These are phyloP conservation scores for Xylaria cubensis DNA, from an alignment of 495 filamentous ascomycete species.

Conservation along the genomic window DNA sequence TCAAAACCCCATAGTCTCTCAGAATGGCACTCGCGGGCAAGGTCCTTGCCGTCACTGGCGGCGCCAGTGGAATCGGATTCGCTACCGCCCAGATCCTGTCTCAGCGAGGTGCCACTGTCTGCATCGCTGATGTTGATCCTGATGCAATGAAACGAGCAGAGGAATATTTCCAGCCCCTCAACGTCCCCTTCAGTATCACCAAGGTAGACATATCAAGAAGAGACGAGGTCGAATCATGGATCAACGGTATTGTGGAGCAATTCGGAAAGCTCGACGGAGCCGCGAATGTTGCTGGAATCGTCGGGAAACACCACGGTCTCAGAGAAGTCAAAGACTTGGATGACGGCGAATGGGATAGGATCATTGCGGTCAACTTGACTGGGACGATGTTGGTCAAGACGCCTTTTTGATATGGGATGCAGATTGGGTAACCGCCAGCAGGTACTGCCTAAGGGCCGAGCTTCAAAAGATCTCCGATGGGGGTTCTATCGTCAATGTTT, in stretches of 20 bases:
- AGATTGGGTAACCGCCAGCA: constrained; percentile 22
- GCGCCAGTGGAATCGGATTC: constrained; percentile 62
- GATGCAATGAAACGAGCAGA: constrained; percentile 44
- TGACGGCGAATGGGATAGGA: constrained; percentile 59
- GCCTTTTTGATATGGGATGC: not conserved
- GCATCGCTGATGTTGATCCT: constrained; percentile 58
- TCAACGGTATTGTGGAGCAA: constrained; percentile 41
- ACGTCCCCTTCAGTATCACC: constrained; percentile 38
- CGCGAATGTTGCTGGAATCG: constrained; percentile 63
- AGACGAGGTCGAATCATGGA: constrained; percentile 46
- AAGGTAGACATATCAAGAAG: constrained; percentile 44
- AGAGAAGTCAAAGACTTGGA: constrained; percentile 42
- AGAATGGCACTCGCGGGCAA: constrained; percentile 45
- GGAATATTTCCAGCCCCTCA: constrained; percentile 36
- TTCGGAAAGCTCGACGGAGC: constrained; percentile 60
- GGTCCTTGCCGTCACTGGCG: constrained; percentile 63
- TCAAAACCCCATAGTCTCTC: not conserved
- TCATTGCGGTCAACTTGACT: constrained; percentile 62
- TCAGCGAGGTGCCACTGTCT: constrained; percentile 55
- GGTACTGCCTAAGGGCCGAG: constrained; percentile 59
- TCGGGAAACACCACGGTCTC: constrained; percentile 42
- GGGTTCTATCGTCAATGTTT: constrained; percentile 65
- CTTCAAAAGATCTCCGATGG: constrained; percentile 53
- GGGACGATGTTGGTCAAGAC: constrained; percentile 57
- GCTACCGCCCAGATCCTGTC: constrained; percentile 60